Evolutionary conservation across 2,329 filamentous ascomycete genomes (phyloP), one percentile per base, ranked within the genome.

Genomic region (Tothia fuscella): DNA sequence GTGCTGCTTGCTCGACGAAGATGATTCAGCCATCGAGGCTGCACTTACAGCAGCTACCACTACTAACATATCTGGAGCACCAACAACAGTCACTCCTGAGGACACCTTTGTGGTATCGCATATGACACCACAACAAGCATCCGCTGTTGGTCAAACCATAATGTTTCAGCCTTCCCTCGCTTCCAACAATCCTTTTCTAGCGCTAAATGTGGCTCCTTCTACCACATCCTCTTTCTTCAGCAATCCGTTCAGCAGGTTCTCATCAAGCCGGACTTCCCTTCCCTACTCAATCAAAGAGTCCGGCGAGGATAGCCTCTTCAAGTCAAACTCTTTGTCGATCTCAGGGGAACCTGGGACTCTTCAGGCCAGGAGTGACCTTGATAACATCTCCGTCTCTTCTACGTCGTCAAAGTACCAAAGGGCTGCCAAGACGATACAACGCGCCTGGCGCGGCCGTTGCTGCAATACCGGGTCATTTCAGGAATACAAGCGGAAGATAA

Each of bases 401-500:
- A 7, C 51, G 50, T 19, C 17, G 4, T 16, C 25, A 9, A 21
- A 24, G 5, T 39, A 39, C 20, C 25, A 22, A n/a, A 12, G 50
- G n/a, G 56, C 58, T 28, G 57, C 59, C 31, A 55, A 49, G 13
- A 51, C 49, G 9, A 61, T 60, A 9, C 56, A 60, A 38, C 55
- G 56, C 12, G 55, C 59, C 19, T 61, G 57, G 58, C 47, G 58
- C n/a, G 50, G 51, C 20, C 50, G 50, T 17, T 50, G 50, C 13
- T 50, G 50, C 13, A 38, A 46, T n/a, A 51, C 53, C 24, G 35
- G 52, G 41, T 49, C 56, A 14, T 53, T 61, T 22, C 52, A 52
- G 34, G 60, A 61, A 28, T 62, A 60, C 52, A 60, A 54, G 47
- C 50, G 55, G 12, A 62, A 60, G 31, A 57, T 62, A 13, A 57